Conservation (phyloP, 129 eudicot species). For the Flaveria robusta region DNA sequence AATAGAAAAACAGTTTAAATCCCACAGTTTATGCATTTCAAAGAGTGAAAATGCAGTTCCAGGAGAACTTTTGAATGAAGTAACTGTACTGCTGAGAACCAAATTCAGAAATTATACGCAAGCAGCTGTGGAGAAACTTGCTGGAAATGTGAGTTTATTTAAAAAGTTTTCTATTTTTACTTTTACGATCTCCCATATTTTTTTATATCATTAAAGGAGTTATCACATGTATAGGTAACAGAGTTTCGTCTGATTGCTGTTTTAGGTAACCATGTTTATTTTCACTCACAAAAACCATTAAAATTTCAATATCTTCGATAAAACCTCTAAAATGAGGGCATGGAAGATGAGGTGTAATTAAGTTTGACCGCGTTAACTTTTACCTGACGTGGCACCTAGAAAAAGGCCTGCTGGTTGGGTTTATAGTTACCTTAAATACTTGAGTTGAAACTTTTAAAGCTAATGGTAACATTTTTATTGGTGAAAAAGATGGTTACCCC, state of each 20-base stretch:
- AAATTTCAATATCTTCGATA: background rate
- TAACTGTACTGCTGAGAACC: constrained; percentile 65
- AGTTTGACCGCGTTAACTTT: background rate
- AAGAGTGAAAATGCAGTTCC: constrained; percentile 52
- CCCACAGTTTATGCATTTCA: constrained; percentile 47
- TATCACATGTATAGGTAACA: background rate
- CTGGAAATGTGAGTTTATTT: constrained; percentile 63
- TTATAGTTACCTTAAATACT: background rate
- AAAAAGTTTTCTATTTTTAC: background rate
- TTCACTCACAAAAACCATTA: background rate
- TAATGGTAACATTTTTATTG: background rate
- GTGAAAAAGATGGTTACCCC: background rate
- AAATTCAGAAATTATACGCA: constrained; percentile 70
- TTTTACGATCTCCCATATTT: background rate
- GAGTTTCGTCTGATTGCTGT: background rate
- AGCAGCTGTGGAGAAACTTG: constrained; percentile 66
- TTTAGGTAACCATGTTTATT: background rate
- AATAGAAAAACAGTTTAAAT: constrained; percentile 64
- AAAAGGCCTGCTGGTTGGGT: background rate
- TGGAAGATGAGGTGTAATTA: background rate
- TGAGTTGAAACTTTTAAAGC: background rate
- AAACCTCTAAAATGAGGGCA: background rate
- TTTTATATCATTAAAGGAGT: background rate
- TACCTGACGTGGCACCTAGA: background rate
- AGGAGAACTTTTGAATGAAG: constrained; percentile 75